Conservation (phyloP, 2,329 filamentous ascomycete genomes). For the Catunica adiposa region DNA sequence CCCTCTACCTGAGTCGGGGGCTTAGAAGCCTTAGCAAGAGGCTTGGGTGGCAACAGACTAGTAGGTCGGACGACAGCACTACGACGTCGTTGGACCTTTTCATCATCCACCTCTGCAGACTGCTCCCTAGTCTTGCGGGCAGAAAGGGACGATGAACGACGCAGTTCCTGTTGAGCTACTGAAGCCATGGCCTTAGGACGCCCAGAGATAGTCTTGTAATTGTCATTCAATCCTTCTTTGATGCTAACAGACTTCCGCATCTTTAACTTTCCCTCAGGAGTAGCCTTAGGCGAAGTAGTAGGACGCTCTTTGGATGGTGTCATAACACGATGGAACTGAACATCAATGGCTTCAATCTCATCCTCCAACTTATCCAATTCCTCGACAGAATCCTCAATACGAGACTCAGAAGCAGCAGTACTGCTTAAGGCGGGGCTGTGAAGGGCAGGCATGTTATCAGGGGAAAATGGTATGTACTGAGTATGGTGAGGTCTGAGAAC, state of each 20-base stretch:
- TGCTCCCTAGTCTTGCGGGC: constrained; percentile 19
- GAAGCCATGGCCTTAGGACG: constrained; percentile 26
- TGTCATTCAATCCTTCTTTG: constrained; percentile 13
- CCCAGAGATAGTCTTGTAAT: constrained; percentile 22
- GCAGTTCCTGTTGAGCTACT: constrained; percentile 23
- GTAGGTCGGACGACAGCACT: constrained; percentile 22
- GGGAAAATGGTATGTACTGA: background rate
- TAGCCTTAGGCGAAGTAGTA: background rate
- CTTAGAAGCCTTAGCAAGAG: constrained; percentile 35
- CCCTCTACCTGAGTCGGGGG: constrained; percentile 32
- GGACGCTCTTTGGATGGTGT: background rate
- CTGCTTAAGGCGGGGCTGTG: background rate
- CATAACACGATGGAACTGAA: constrained; percentile 16
- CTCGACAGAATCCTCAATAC: constrained; percentile 48
- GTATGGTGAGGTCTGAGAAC: constrained; percentile 3
- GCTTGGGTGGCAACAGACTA: constrained; percentile 30
- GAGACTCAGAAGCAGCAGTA: constrained; percentile 24
- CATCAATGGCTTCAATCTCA: constrained; percentile 37
- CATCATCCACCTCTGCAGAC: constrained; percentile 16
- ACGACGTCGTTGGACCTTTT: constrained; percentile 17
- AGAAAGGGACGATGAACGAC: constrained; percentile 27
- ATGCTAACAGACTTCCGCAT: background rate
- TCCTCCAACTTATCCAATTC: constrained; percentile 46
- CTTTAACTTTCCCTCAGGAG: constrained; percentile 1
- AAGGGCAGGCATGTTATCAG: background rate